These are phyloP conservation scores for Angophora floribunda DNA, from an alignment of 345 rosid species.

Conservation along the genomic window DNA sequence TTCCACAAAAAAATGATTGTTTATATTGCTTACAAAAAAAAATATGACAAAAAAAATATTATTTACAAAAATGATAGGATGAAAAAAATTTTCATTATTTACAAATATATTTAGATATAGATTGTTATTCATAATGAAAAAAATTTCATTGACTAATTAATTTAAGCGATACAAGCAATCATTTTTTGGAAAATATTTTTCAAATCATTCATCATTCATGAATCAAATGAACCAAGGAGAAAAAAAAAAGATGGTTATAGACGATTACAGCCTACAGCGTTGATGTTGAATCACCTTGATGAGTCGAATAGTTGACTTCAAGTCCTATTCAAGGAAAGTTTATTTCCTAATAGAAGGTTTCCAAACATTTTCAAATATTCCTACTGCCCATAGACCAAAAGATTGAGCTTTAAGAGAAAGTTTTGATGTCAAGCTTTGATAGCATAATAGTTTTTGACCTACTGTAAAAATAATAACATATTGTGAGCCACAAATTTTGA, in stretches of 20 bases:
- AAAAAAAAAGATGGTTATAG: not conserved
- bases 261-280: not conserved
- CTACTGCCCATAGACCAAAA: not conserved
- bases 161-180: not conserved
- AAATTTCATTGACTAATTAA: too few species aligned
- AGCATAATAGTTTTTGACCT: not conserved
- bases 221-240: not conserved
- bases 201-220: not conserved
- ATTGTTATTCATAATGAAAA: not conserved
- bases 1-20: not conserved
- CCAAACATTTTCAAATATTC: not conserved
- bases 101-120: not conserved
- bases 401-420: not conserved
- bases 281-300: not conserved
- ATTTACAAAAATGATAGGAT: not conserved
- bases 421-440: too few species aligned
- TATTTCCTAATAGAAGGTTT: not conserved
- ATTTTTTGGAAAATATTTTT: too few species aligned
- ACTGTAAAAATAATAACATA: not conserved
- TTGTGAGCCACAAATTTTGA: not conserved
- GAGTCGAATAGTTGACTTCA: not conserved
- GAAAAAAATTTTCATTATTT: not conserved
- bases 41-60: too few species aligned
- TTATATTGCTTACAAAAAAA: too few species aligned
- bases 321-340: not conserved